phyloP scores from a whole-genome alignment of 2,329 filamentous ascomycete species.

The Coleophoma eucalyptorum region DNA sequence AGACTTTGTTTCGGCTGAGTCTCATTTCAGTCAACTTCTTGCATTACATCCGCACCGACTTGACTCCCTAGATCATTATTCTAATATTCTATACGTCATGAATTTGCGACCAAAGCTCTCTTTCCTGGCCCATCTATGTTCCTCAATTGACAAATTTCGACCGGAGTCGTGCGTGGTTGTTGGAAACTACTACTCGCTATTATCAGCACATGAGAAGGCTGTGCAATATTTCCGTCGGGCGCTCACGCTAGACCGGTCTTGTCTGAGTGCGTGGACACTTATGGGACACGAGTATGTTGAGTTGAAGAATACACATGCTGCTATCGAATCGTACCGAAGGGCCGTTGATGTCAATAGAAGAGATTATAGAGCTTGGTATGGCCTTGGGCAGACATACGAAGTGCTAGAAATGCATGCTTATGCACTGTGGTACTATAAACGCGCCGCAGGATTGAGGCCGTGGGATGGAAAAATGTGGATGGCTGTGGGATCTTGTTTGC shows the following conservation, averaged over 20 bases:
- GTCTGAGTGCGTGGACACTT: constrained; percentile 92
- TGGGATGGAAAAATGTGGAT: constrained; percentile 99
- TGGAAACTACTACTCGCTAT: constrained; percentile 93
- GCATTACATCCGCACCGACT: constrained; percentile 72
- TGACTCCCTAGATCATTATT: constrained; percentile 92
- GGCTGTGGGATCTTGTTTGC: constrained; percentile 86
- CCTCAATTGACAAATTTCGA: constrained; percentile 89
- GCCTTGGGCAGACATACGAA: constrained; percentile 93
- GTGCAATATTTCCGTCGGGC: constrained; percentile 97
- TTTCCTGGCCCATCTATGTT: constrained; percentile 87
- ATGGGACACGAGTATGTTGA: constrained; percentile 99
- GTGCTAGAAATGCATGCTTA: constrained; percentile 98
- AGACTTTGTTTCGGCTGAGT: constrained; percentile 64
- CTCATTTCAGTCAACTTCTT: constrained; percentile 73
- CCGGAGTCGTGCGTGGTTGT: constrained; percentile 96
- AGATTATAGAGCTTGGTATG: constrained; percentile 98
- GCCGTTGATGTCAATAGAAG: constrained; percentile 94
- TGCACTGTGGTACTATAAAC: constrained; percentile 95
- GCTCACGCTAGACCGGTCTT: constrained; percentile 82
- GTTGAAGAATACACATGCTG: constrained; percentile 96
- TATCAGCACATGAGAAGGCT: constrained; percentile 95
- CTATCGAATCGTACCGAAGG: constrained; percentile 92
- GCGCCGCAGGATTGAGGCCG: constrained; percentile 85
- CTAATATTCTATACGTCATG: constrained; percentile 95
- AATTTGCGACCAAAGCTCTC: constrained; percentile 83